Conservation (phyloP, 768 basidiomycete species). For the Suillus variegatus region DNA sequence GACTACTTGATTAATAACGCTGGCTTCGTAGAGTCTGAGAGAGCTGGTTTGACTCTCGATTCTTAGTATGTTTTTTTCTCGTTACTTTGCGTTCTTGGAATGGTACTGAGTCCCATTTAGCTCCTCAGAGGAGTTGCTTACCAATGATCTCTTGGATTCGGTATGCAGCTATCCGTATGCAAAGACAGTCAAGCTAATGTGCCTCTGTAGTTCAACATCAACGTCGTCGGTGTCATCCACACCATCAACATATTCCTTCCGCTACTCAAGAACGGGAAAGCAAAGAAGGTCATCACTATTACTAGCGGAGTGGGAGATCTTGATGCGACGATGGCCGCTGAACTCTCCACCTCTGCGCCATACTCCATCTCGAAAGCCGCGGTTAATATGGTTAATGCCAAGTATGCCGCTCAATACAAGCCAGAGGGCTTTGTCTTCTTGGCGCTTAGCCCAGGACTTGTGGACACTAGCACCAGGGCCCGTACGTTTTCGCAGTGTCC, state of each 20-base stretch:
- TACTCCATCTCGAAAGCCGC: conserved; percentile 42
- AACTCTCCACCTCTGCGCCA: conserved; percentile 12
- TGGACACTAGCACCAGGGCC: conserved; percentile 18
- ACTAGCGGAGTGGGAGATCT: conserved; percentile 30
- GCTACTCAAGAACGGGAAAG: conserved; percentile 31
- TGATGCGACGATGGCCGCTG: conserved; percentile 23
- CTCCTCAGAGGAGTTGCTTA: conserved; percentile 19
- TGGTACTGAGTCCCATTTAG: conserved; percentile 10
- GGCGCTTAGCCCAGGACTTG: conserved; percentile 38
- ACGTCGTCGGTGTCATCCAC: conserved; percentile 37
- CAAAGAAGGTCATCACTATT: conserved; percentile 36
- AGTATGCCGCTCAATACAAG: conserved; percentile 35
- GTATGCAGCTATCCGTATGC: conserved; percentile 13
- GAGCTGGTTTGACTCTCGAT: conserved; percentile 10
- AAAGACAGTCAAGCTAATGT: background rate
- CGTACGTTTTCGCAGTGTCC: conserved; percentile 4
- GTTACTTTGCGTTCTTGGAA: background rate
- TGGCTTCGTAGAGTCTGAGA: conserved; percentile 17
- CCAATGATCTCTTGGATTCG: conserved; percentile 20
- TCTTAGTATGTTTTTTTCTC: conserved; percentile 19
- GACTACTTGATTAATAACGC: conserved; percentile 42
- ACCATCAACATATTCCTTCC: conserved; percentile 42
- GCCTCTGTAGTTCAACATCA: conserved; percentile 28
- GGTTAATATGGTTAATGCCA: conserved; percentile 36
- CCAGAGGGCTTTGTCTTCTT: conserved; percentile 38